These are phyloP conservation scores for Cymbidium sinense DNA, from an alignment of 106 monocot genomes.

Conservation along the genomic window DNA sequence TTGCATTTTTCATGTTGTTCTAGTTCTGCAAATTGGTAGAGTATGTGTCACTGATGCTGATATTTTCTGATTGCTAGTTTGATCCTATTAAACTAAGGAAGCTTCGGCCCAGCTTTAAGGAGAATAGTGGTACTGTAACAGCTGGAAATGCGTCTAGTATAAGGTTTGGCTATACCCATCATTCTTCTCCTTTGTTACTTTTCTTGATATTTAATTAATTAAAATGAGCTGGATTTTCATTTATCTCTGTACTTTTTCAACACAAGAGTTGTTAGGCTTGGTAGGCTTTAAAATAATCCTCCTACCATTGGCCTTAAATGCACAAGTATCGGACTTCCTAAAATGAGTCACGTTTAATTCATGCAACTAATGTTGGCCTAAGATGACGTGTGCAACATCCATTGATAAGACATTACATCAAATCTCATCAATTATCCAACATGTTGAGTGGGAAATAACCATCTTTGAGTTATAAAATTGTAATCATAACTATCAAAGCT, in stretches of 20 bases:
- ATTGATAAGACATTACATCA: too few species aligned
- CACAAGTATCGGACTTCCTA: too few species aligned
- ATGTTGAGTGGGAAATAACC: too few species aligned
- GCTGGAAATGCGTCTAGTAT: slow-evolving; percentile 99
- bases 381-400: too few species aligned
- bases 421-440: too few species aligned
- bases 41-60: slow-evolving; percentile 4
- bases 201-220: neutral
- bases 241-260: neutral
- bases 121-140: slow-evolving; percentile 85
- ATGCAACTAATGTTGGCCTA: too few species aligned
- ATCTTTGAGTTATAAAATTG: too few species aligned
- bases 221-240: neutral
- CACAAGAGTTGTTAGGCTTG: too few species aligned
- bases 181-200: neutral
- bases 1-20: neutral
- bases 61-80: slow-evolving; percentile 47
- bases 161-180: slow-evolving; percentile 38
- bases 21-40: neutral
- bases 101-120: slow-evolving; percentile 93
- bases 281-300: too few species aligned
- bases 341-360: too few species aligned
- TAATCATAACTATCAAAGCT: too few species aligned
- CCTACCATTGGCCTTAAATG: too few species aligned
- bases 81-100: slow-evolving; percentile 83